phyloP scores from a whole-genome alignment of 129 eudicot species.

The Centrapalus pauciflorus region DNA sequence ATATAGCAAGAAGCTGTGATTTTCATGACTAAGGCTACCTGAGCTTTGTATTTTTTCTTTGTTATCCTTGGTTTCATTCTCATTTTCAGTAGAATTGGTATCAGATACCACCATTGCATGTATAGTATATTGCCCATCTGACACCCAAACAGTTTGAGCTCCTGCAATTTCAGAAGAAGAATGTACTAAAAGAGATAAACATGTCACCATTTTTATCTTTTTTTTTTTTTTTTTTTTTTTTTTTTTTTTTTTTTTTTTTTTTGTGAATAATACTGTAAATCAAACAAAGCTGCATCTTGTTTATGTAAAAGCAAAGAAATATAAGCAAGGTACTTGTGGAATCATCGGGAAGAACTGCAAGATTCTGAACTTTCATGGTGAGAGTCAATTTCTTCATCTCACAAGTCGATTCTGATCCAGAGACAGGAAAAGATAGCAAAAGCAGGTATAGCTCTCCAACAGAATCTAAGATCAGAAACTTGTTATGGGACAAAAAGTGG shows the following conservation, averaged over 20 bases:
- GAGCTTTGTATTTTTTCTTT: slow-evolving; percentile 40
- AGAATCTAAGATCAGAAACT: slow-evolving; percentile 73
- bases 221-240: too few relatives aligned
- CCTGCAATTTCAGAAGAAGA: slow-evolving; percentile 41
- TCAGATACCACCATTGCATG: slow-evolving; percentile 53
- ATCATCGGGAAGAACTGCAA: slow-evolving; percentile 66
- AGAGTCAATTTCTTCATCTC: slow-evolving; percentile 54
- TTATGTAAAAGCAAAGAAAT: background rate
- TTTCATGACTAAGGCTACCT: slow-evolving; percentile 30
- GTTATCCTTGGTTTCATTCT: slow-evolving; percentile 33
- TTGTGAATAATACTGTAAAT: too few relatives aligned
- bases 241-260: too few relatives aligned
- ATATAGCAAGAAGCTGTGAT: background rate
- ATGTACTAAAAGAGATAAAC: slow-evolving; percentile 11
- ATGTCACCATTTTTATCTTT: slow-evolving; percentile 12
- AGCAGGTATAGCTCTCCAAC: slow-evolving; percentile 61
- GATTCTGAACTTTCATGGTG: slow-evolving; percentile 54
- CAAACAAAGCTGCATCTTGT: background rate
- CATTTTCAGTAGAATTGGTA: slow-evolving; percentile 33
- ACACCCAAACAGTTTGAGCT: slow-evolving; percentile 68
- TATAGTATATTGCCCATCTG: slow-evolving; percentile 74
- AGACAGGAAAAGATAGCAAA: slow-evolving; percentile 35
- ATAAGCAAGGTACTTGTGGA: slow-evolving; percentile 42
- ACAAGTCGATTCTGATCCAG: slow-evolving; percentile 41
- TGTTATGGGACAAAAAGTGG: slow-evolving; percentile 54